Base-by-base conservation (phyloP, 257 asterid genomes). In the Przewalskia tangutica region DNA sequence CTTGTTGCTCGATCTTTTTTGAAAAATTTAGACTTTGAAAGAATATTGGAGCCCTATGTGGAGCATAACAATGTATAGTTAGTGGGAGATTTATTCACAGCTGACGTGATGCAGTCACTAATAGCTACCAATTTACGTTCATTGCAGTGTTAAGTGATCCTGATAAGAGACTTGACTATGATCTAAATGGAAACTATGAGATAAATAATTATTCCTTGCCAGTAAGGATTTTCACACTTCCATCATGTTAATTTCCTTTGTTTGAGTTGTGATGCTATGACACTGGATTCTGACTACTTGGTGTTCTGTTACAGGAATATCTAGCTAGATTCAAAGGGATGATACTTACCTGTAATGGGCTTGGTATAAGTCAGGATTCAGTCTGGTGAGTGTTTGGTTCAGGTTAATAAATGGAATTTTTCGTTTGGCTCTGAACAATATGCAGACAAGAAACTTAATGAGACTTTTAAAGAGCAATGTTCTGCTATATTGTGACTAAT, bases 321-420 rank as follows among this genome's bases (percentile, higher is more conserved):
- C 87, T 91, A 64, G 85, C 95, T 66, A 90, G 91, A 91, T 91
- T 91, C 83, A 91, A 91, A 82, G 95, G 92, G 77, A 90, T 91
- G 95, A 91, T 91, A 67, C 90, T 89, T 54, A 91, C 93, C 75
- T 89, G 91, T 78, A 91, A 91, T 79, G 94, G 94, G 77, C 96
- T 91, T 82, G 96, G 96, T 54, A 90, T 91, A 67, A 86, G 86
- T 81, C 88, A 86, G 85, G 81, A 86, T 10, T 88, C 92, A 79
- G 87, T 85, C 71, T 87, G 91, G 92, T 91, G 84, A 78, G 80
- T 16, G 89, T 71, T 44, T 77, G 16, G 16, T 50, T 27, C 32
- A 27, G 32, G 32, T 27, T 27, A 27, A 27, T 66, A 53, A 36
- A 59, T 84, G 10, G 62, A 50, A 50, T 48, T 75, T 5, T 14